Evolutionary conservation across 1,139 yeast species (phyloP).

Genomic region (Kodamaea derodonti): DNA sequence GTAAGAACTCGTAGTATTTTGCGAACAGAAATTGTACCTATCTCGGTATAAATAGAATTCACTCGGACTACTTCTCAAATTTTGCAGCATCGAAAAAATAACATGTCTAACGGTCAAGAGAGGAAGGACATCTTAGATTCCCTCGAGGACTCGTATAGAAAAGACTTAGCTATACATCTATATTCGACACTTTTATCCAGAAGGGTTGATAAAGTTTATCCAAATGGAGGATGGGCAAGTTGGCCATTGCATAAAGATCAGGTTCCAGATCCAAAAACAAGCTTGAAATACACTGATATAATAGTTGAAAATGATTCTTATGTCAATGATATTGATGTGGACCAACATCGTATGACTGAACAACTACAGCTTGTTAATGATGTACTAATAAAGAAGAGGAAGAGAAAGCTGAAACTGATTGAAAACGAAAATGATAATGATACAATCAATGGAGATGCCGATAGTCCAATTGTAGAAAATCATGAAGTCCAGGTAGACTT

Average conservation of each 20-base stretch:
- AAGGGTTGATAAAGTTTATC: slow-evolving; percentile 34
- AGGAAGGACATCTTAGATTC: slow-evolving; percentile 26
- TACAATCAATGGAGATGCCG: slow-evolving; percentile 1
- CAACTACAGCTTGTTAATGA: not conserved
- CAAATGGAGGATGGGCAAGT: slow-evolving; percentile 33
- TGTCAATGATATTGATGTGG: slow-evolving; percentile 16
- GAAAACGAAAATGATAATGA: slow-evolving; percentile 1
- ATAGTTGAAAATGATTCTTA: slow-evolving; percentile 14
- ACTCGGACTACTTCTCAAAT: too few species aligned
- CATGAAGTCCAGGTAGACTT: slow-evolving; percentile 12
- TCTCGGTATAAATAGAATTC: too few species aligned
- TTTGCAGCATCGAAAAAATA: not conserved
- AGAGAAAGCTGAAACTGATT: slow-evolving; percentile 1
- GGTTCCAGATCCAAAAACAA: slow-evolving; percentile 35
- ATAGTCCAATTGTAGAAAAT: slow-evolving; percentile 4
- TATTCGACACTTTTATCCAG: slow-evolving; percentile 44
- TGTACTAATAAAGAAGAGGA: not conserved
- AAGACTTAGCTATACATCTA: slow-evolving; percentile 51
- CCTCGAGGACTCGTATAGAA: slow-evolving; percentile 41
- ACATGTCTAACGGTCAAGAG: slow-evolving; percentile 14
- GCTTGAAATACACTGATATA: slow-evolving; percentile 20
- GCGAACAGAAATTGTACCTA: too few species aligned
- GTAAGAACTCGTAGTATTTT: too few species aligned
- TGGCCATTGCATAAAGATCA: slow-evolving; percentile 42
- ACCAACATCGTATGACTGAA: slow-evolving; percentile 4